These are phyloP conservation scores for Clathrus columnatus DNA, from an alignment of 768 basidiomycete genomes.

Conservation along the genomic window DNA sequence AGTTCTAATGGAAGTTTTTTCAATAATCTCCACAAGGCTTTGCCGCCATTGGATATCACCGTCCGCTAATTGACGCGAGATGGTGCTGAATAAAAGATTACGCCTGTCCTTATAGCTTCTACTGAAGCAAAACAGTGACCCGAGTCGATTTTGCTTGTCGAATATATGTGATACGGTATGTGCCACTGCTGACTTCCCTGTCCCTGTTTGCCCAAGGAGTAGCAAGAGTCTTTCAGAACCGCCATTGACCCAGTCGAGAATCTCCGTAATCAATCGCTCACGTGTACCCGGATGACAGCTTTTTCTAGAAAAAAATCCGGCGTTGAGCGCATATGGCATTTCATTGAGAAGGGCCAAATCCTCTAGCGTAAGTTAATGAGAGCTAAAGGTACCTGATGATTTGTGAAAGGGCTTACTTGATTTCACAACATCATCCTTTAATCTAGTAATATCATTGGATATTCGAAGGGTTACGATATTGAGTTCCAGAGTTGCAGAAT, in stretches of 20 bases:
- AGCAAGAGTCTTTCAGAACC: not conserved
- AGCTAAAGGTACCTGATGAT: not conserved
- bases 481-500: not conserved
- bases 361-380: not conserved
- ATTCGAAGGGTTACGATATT: not conserved
- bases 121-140: not conserved
- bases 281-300: conserved; percentile 9
- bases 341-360: not conserved
- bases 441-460: not conserved
- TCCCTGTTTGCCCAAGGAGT: conserved; percentile 11
- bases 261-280: not conserved
- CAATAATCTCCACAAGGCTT: conserved; percentile 8
- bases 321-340: not conserved
- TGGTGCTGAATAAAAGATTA: conserved; percentile 15
- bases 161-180: conserved; percentile 8
- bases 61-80: conserved; percentile 19
- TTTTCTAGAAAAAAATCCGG: not conserved
- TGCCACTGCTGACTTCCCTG: conserved; percentile 17
- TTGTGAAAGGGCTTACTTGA: not conserved
- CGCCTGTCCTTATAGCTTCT: not conserved
- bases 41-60: conserved; percentile 5
- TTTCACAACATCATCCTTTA: not conserved
- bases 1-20: not conserved
- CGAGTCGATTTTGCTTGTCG: not conserved
- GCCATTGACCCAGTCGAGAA: conserved; percentile 6